phyloP scores from a whole-genome alignment of 2,329 filamentous ascomycete genomes.

The Pleomassaria siparia region DNA sequence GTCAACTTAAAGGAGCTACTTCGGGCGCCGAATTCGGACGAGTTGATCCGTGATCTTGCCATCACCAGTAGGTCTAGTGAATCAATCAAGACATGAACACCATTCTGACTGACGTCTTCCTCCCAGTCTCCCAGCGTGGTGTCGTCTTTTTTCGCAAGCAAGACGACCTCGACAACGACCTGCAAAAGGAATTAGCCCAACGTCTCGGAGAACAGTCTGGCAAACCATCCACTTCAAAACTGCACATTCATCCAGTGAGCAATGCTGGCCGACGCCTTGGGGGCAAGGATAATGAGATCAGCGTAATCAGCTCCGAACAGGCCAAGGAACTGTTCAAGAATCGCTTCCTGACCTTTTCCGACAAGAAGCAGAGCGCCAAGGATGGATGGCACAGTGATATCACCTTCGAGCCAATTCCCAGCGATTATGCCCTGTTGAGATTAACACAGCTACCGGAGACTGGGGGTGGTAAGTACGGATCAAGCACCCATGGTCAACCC shows the following conservation, averaged over 20 bases:
- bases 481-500: no score
- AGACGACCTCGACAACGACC: conserved; percentile 52
- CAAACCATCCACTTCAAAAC: conserved; percentile 56
- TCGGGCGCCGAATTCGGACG: conserved; percentile 63
- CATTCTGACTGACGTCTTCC: not conserved
- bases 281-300: conserved; percentile 42
- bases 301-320: conserved; percentile 41
- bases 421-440: conserved; percentile 41
- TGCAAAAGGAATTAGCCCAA: conserved; percentile 57
- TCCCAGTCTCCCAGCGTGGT: conserved; percentile 52
- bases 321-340: conserved; percentile 37
- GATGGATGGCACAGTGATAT: conserved; percentile 56
- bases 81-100: not conserved
- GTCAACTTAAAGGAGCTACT: conserved; percentile 65
- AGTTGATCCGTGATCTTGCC: conserved; percentile 65
- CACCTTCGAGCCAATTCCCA: conserved; percentile 43
- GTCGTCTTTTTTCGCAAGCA: conserved; percentile 60
- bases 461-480: conserved; percentile 47
- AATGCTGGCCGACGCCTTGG: conserved; percentile 49
- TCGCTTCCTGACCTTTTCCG: conserved; percentile 18
- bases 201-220: conserved; percentile 60
- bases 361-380: conserved; percentile 50
- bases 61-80: conserved; percentile 32
- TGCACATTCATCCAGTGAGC: conserved; percentile 63
- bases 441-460: conserved; percentile 39